A percentile compares a stretch with the other conserved stretches of the same genome.
Evolutionary conservation across 257 asterid species (phyloP).

Genomic region (Solanum sparsipilum): DNA sequence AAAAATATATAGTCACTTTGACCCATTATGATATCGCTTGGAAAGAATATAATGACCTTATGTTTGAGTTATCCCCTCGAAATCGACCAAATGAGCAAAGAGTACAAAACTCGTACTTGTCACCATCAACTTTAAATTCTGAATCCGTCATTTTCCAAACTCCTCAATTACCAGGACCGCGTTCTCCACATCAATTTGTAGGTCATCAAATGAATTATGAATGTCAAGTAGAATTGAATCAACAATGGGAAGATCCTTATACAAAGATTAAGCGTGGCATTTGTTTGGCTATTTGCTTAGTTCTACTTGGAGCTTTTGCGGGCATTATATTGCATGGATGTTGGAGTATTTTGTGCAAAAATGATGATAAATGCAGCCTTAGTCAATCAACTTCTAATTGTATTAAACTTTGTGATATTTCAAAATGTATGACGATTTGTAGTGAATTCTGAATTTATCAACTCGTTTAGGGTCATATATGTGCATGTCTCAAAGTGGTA

Average conservation of each 20-base stretch:
- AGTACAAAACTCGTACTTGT: background rate
- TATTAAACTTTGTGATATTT: conserved; percentile 1
- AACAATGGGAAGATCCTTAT: background rate
- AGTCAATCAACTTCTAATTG: background rate
- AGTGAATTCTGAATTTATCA: background rate
- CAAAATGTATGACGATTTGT: conserved; percentile 5
- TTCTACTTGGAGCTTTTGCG: conserved; percentile 3
- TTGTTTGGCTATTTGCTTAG: background rate
- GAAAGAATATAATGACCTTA: conserved; percentile 1
- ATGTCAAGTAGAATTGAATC: background rate
- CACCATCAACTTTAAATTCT: background rate
- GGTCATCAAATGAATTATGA: background rate
- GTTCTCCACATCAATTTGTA: background rate
- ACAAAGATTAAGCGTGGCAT: background rate
- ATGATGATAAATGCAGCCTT: background rate
- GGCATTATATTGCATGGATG: conserved; percentile 10
- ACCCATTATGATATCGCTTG: background rate
- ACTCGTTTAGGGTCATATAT: background rate
- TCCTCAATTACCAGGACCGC: background rate
- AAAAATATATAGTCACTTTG: conserved; percentile 4
- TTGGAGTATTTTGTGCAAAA: conserved; percentile 12
- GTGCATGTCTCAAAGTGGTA: background rate
- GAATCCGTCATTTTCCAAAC: too few relatives aligned
- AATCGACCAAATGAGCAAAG: background rate
- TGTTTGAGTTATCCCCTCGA: background rate